Evolutionary conservation across 495 filamentous ascomycete species (phyloP), one percentile per base, ranked within the genome.

Genomic region (Staphylotrichum longicolle): DNA sequence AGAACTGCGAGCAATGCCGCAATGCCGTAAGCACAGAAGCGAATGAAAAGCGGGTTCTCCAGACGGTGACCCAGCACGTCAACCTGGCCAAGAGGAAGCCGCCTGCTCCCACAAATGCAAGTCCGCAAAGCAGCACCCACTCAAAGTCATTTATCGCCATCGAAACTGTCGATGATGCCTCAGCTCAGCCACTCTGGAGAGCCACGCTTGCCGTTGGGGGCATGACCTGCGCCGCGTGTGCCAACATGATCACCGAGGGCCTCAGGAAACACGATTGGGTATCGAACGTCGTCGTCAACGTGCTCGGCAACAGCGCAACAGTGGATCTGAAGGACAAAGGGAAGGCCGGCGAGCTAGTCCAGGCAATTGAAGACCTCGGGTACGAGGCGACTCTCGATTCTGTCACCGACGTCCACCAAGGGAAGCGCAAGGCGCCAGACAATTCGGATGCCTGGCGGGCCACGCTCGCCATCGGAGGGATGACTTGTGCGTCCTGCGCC

Each of bases 161-260:
- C 39, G 65, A 70, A 49, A 66, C 55, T 6, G 63, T 66, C 8
- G 61, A 65, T 14, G 59, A 57, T 40, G 9, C 44, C 15, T n/a
- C 54, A 9, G 2, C 35, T 5, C 66, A 63, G 12, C 67, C 49
- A 3, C 54, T 69, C 11, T 82, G 80, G 74, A 74, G 78, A 50
- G 89, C 83, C 15, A 84, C 85, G 4, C 77, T 91, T 57, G 84
- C 87, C 4, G 86, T 96, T 58, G 85, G 81, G 39, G 91, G 91
- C 37, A 94, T 96, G 90, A 94, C 88, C 6, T 96, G 92, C 71
- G 84, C 84, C 12, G 80, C 88, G 4, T 96, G 92, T 68, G 82
- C 84, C n/a, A 83, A 83, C 44, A 78, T 76, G 49, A 82, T 96
- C 64, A 89, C 83, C 33, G 74, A 84, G 42, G 85, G 83, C 2